Conservation (phyloP, 306 rosid genomes). For the Dryas octopetala region DNA sequence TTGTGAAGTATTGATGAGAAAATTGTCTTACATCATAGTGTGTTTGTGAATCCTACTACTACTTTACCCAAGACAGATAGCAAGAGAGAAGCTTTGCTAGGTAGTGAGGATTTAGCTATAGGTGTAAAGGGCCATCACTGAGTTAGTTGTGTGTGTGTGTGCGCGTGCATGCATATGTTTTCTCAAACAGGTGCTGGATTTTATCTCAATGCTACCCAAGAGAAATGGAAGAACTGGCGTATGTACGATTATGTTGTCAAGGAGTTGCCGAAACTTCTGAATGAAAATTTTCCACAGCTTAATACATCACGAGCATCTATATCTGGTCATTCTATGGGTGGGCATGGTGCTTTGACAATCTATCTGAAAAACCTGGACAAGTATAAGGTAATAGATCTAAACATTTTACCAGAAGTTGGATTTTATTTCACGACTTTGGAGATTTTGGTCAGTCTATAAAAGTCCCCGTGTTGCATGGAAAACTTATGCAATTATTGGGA, state of each 20-base stretch:
- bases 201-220: conserved; percentile 91
- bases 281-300: conserved; percentile 74
- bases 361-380: conserved; percentile 81
- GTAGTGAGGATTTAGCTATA: neutral
- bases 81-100: neutral
- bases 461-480: neutral
- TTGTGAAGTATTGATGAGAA: neutral
- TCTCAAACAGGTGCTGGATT: conserved; percentile 80
- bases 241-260: conserved; percentile 95
- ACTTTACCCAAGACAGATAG: neutral
- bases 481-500: neutral
- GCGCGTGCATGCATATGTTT: neutral
- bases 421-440: neutral
- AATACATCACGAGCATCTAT: conserved; percentile 77
- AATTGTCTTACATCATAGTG: neutral
- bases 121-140: neutral
- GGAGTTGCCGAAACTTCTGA: conserved; percentile 77
- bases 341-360: conserved; percentile 91
- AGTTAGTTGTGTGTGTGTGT: neutral
- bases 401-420: neutral
- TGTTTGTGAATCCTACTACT: neutral
- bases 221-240: conserved; percentile 97
- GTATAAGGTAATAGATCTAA: conserved; percentile 59
- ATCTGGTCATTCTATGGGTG: conserved; percentile 98
- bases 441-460: neutral